These are phyloP conservation scores for Phoma sp. DNA, from an alignment of 2,329 filamentous ascomycete genomes.

Conservation along the genomic window DNA sequence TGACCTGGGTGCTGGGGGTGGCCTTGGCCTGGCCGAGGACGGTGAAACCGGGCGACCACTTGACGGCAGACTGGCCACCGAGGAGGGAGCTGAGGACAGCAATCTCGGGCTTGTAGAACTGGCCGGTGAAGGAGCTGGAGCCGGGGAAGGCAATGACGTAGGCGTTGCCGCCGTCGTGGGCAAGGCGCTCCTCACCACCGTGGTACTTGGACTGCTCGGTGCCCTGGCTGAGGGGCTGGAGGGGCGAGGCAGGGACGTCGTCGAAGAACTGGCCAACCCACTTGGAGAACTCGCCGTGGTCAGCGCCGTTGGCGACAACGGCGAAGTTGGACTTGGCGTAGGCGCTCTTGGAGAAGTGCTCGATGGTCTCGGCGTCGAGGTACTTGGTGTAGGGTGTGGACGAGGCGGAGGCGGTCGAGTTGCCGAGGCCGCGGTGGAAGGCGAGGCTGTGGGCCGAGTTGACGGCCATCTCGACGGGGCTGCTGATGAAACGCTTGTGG, in stretches of 20 bases:
- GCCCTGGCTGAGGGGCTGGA: conserved; percentile 60
- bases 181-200: conserved; percentile 91
- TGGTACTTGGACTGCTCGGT: conserved; percentile 80
- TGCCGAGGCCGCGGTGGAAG: conserved; percentile 92
- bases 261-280: conserved; percentile 96
- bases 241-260: conserved; percentile 62
- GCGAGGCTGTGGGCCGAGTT: conserved; percentile 86
- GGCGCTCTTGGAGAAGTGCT: conserved; percentile 76
- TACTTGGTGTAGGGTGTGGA: conserved; percentile 79
- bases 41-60: conserved; percentile 94
- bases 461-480: conserved; percentile 74
- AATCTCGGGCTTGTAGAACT: conserved; percentile 86
- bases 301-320: conserved; percentile 87
- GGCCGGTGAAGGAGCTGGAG: conserved; percentile 74
- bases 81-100: conserved; percentile 87
- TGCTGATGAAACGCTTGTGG: conserved; percentile 74
- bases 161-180: conserved; percentile 78
- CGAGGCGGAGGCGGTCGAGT: conserved; percentile 75
- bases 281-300: conserved; percentile 77
- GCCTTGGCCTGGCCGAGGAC: conserved; percentile 80
- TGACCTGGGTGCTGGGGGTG: conserved; percentile 70
- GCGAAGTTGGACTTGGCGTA: conserved; percentile 93
- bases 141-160: conserved; percentile 93
- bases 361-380: conserved; percentile 76
- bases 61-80: conserved; percentile 88